A percentile compares a stretch with the other conserved stretches of the same genome.
Evolutionary conservation across 2,329 filamentous ascomycete species (phyloP).

Genomic region (Apiospora marii): DNA sequence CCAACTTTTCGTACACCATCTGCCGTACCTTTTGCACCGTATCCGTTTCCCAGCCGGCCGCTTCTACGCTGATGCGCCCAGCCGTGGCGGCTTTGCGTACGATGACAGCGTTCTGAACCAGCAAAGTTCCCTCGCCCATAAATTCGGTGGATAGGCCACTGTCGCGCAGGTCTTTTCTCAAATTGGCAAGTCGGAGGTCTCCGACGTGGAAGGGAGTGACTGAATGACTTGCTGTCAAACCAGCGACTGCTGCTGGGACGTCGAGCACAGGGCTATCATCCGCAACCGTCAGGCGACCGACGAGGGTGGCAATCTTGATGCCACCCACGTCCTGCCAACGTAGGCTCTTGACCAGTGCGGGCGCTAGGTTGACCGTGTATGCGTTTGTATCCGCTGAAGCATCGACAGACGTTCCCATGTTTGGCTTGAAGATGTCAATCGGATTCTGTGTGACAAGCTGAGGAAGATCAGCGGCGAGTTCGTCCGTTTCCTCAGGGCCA

Average conservation of each 20-base stretch:
- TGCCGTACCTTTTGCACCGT: slow-evolving; percentile 88
- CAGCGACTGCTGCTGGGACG: slow-evolving; percentile 33
- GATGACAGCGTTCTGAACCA: slow-evolving; percentile 87
- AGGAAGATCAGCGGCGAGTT: slow-evolving; percentile 81
- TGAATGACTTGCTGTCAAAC: slow-evolving; percentile 69
- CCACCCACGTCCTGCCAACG: slow-evolving; percentile 95
- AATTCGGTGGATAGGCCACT: slow-evolving; percentile 91
- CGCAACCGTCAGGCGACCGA: slow-evolving; percentile 62
- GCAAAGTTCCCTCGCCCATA: slow-evolving; percentile 87
- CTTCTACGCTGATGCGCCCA: slow-evolving; percentile 89
- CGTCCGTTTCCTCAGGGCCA: slow-evolving; percentile 76
- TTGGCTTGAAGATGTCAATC: slow-evolving; percentile 83
- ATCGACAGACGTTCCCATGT: slow-evolving; percentile 76
- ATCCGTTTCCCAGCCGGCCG: slow-evolving; percentile 64
- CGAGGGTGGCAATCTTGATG: slow-evolving; percentile 90
- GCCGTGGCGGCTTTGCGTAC: slow-evolving; percentile 84
- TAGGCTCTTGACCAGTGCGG: slow-evolving; percentile 82
- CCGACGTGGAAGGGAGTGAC: slow-evolving; percentile 92
- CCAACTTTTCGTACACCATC: slow-evolving; percentile 93
- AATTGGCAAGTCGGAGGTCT: slow-evolving; percentile 86
- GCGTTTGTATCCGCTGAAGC: slow-evolving; percentile 98
- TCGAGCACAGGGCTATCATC: slow-evolving; percentile 43
- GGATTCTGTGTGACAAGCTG: slow-evolving; percentile 65
- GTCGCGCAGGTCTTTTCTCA: slow-evolving; percentile 82
- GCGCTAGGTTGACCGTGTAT: slow-evolving; percentile 92